These are phyloP conservation scores for Thinopyrum obtusiflorum DNA, from an alignment of 202 grass and related monocot species.

Conservation along the genomic window DNA sequence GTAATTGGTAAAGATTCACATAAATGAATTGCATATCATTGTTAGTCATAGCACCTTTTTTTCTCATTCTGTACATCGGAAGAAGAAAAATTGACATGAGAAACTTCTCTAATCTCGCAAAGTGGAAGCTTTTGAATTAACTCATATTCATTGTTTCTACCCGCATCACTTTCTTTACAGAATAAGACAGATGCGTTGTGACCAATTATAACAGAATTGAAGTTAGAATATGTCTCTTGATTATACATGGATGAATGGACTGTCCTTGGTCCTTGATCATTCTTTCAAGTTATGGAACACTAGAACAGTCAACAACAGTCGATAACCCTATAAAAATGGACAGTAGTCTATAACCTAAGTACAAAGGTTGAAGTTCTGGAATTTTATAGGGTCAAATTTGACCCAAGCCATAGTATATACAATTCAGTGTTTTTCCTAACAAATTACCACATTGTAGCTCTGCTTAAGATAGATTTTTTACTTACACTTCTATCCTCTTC, in stretches of 20 bases:
- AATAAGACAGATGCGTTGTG: background rate
- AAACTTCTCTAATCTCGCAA: background rate
- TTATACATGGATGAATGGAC: background rate
- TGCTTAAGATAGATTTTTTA: background rate
- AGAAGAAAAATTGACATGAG: background rate
- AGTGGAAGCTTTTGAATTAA: background rate
- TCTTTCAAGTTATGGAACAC: background rate
- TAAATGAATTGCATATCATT: background rate
- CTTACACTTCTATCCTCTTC: background rate
- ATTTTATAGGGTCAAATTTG: background rate
- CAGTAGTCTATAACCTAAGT: background rate
- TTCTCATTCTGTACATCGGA: background rate
- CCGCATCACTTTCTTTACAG: background rate
- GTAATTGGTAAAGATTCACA: background rate
- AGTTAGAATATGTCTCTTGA: background rate
- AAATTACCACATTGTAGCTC: background rate
- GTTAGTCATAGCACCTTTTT: background rate
- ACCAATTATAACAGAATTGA: background rate
- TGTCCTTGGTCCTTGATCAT: conserved; percentile 4
- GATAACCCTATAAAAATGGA: background rate
- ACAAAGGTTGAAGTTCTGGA: conserved; percentile 1
- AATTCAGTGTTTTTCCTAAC: background rate
- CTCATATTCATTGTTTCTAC: background rate
- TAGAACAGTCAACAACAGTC: background rate
- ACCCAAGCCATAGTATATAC: background rate